Evolutionary conservation across 306 rosid genomes (phyloP).

Genomic region (Malus asiatica): DNA sequence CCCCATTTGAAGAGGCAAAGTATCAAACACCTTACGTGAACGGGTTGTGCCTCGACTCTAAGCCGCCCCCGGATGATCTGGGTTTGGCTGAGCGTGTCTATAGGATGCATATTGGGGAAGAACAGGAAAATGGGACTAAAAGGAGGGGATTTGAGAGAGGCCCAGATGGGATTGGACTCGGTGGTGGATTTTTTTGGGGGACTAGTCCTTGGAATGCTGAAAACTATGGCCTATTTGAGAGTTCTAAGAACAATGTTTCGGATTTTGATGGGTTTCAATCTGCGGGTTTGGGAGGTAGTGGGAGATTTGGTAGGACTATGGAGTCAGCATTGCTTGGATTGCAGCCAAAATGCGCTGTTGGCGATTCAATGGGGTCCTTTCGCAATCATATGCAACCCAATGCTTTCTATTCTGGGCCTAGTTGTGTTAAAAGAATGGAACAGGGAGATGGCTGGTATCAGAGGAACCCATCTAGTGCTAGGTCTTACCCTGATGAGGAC

Average conservation of each 20-base stretch:
- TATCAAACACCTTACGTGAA: slow-evolving; percentile 11
- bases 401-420: slow-evolving; percentile 18
- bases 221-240: slow-evolving; percentile 11
- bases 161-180: slow-evolving; percentile 13
- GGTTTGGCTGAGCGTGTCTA: slow-evolving; percentile 23
- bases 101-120: slow-evolving; percentile 23
- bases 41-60: slow-evolving; percentile 7
- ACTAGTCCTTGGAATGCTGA: slow-evolving; percentile 19
- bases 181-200: slow-evolving; percentile 13
- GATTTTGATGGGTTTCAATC: slow-evolving; percentile 13
- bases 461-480: slow-evolving; percentile 9
- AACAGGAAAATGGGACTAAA: slow-evolving; percentile 13
- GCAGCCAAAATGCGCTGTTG: slow-evolving; percentile 9
- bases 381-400: slow-evolving; percentile 14
- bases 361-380: slow-evolving; percentile 20
- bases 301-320: slow-evolving; percentile 3
- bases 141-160: slow-evolving; percentile 13
- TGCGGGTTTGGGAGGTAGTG: slow-evolving; percentile 12
- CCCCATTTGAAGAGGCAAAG: slow-evolving; percentile 14
- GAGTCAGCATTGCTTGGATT: slow-evolving; percentile 10
- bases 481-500: slow-evolving; percentile 18
- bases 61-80: slow-evolving; percentile 15
- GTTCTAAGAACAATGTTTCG: slow-evolving; percentile 1
- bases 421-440: slow-evolving; percentile 11
- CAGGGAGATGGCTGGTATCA: slow-evolving; percentile 8